Conservation (phyloP, 2,329 filamentous ascomycete genomes). For the Epichloe bromicola region DNA sequence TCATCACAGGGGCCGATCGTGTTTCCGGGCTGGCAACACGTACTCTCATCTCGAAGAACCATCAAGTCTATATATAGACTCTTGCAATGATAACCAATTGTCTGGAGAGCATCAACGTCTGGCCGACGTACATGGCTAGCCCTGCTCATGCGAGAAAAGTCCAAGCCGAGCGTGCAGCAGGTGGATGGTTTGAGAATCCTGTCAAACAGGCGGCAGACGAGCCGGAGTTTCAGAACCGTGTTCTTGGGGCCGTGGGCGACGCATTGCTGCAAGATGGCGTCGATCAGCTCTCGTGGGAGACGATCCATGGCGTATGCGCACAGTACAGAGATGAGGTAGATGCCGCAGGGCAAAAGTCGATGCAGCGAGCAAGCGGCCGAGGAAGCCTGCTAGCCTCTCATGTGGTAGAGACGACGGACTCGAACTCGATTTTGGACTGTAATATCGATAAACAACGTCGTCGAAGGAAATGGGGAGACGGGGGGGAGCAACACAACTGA, state of each 20-base stretch:
- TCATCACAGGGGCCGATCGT: too few species aligned
- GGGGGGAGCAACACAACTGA: too few species aligned
- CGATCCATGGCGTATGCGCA: slow-evolving; percentile 24
- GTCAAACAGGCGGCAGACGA: slow-evolving; percentile 37
- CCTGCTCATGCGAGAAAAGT: slow-evolving; percentile 34
- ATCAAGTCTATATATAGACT: slow-evolving; percentile 39
- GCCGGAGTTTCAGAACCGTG: slow-evolving; percentile 28
- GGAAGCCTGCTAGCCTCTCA: neutral
- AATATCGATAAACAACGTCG: neutral
- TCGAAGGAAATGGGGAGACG: neutral
- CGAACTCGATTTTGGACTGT: neutral
- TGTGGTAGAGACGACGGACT: neutral
- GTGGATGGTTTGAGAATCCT: slow-evolving; percentile 30
- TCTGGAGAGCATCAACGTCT: slow-evolving; percentile 28
- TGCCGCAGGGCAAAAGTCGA: neutral
- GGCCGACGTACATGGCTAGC: slow-evolving; percentile 20
- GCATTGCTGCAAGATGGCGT: slow-evolving; percentile 31
- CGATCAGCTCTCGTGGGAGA: slow-evolving; percentile 35
- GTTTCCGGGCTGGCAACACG: slow-evolving; percentile 9
- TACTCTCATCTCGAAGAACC: slow-evolving; percentile 38
- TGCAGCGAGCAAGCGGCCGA: neutral
- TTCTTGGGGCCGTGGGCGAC: slow-evolving; percentile 32
- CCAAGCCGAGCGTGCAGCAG: slow-evolving; percentile 35
- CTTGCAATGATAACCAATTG: slow-evolving; percentile 33
- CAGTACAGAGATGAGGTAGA: too few species aligned